A percentile compares a stretch with the other conserved stretches of the same genome.
Evolutionary conservation across 345 rosid species (phyloP).

Genomic region (Pugionium dolabratum): DNA sequence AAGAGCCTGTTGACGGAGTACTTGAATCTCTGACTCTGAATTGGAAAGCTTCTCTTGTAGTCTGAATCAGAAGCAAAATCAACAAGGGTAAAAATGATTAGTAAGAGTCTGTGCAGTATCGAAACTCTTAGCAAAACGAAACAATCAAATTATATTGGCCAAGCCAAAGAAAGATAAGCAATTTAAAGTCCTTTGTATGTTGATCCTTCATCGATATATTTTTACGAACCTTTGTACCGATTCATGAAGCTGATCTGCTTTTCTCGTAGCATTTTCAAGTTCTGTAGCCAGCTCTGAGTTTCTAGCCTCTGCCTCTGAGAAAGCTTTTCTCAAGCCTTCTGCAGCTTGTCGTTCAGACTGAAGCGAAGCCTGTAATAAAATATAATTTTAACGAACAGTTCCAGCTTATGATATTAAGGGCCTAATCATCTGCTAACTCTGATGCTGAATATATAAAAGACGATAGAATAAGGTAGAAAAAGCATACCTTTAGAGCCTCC

Average conservation of each 20-base stretch:
- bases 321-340: conserved; percentile 66
- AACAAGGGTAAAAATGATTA: conserved; percentile 20
- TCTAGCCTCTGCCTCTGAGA: conserved; percentile 60
- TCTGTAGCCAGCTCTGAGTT: conserved; percentile 70
- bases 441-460: background rate
- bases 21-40: conserved; percentile 97
- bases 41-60: conserved; percentile 95
- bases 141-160: conserved; percentile 10
- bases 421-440: background rate
- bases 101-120: conserved; percentile 10
- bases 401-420: background rate
- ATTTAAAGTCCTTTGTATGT: background rate
- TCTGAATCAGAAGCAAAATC: conserved; percentile 49
- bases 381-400: background rate
- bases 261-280: conserved; percentile 73
- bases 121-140: conserved; percentile 11
- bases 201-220: conserved; percentile 19
- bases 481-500: conserved; percentile 78
- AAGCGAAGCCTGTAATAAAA: conserved; percentile 58
- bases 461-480: conserved; percentile 11
- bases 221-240: conserved; percentile 85
- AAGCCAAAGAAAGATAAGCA: conserved; percentile 11
- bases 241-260: conserved; percentile 92
- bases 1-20: conserved; percentile 95
- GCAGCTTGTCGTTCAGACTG: conserved; percentile 62